Percentiles rank a stretch among this genome's conserved stretches.
Evolutionary conservation across 1,139 yeast genomes (phyloP).

Genomic region (Pichia sp.): DNA sequence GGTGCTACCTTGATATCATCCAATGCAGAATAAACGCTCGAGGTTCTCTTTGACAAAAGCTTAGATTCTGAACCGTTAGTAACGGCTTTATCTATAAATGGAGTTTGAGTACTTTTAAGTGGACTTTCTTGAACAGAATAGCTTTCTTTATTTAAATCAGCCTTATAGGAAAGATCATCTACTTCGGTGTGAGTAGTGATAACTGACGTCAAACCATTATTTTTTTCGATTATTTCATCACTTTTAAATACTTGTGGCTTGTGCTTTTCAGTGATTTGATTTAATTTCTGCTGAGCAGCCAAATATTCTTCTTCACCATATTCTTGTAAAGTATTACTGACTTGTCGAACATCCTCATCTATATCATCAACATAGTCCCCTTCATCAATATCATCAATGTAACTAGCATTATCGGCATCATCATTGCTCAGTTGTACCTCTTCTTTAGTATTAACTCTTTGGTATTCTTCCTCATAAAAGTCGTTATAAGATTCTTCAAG

Average conservation of each 20-base stretch:
- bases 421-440: too few species aligned
- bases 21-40: background rate
- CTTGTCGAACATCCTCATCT: background rate
- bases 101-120: background rate
- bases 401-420: conserved; percentile 1
- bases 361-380: conserved; percentile 13
- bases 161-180: background rate
- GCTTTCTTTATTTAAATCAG: background rate
- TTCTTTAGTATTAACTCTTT: too few species aligned
- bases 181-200: background rate
- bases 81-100: background rate
- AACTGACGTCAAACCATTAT: background rate
- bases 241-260: conserved; percentile 26
- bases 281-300: conserved; percentile 24
- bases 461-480: conserved; percentile 3
- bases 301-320: conserved; percentile 22
- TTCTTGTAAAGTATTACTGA: background rate
- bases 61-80: background rate
- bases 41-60: background rate
- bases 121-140: background rate
- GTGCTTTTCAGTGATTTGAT: conserved; percentile 21
- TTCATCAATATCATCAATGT: conserved; percentile 4
- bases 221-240: conserved; percentile 9
- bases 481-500: conserved; percentile 2
- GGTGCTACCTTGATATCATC: background rate